Percentiles rank a stretch among this genome's conserved stretches.
phyloP scores from a whole-genome alignment of 495 filamentous ascomycete genomes.

The Aspergillus cristatus region DNA sequence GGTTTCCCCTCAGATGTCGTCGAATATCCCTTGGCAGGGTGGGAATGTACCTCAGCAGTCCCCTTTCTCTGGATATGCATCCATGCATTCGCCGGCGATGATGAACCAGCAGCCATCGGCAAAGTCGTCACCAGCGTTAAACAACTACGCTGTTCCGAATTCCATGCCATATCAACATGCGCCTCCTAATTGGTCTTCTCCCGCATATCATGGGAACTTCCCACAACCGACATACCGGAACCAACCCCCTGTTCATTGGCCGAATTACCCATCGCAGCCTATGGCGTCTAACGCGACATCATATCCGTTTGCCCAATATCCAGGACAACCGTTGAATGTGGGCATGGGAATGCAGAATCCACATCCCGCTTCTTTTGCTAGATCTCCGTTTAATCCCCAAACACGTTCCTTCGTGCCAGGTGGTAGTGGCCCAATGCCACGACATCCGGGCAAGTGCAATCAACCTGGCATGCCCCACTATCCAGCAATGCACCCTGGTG shows the following conservation, averaged over 20 bases:
- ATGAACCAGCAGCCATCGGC: slow-evolving; percentile 13
- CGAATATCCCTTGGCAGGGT: slow-evolving; percentile 32
- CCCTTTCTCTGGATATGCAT: slow-evolving; percentile 29
- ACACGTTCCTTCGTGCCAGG: slow-evolving; percentile 80
- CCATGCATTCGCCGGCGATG: slow-evolving; percentile 31
- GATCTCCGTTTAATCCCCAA: slow-evolving; percentile 85
- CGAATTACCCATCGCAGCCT: slow-evolving; percentile 29
- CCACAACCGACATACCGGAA: slow-evolving; percentile 29
- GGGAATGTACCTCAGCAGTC: slow-evolving; percentile 28
- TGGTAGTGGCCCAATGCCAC: slow-evolving; percentile 19
- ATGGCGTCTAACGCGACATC: slow-evolving; percentile 33
- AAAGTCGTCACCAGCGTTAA: slow-evolving; percentile 35
- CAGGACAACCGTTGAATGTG: slow-evolving; percentile 55
- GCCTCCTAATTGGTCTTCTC: slow-evolving; percentile 21
- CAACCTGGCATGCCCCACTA: slow-evolving; percentile 27
- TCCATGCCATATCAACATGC: slow-evolving; percentile 21
- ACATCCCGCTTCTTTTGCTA: slow-evolving; percentile 71
- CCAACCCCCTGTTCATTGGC: slow-evolving; percentile 29
- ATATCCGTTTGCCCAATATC: slow-evolving; percentile 71
- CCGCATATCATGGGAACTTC: slow-evolving; percentile 34
- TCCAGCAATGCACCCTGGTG: slow-evolving; percentile 13
- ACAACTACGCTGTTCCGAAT: slow-evolving; percentile 29
- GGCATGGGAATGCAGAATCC: slow-evolving; percentile 58
- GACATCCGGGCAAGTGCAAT: slow-evolving; percentile 21
- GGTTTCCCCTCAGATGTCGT: slow-evolving; percentile 30